These are phyloP conservation scores for Rasamsonia emersonii DNA, from an alignment of 2,329 filamentous ascomycete species.

Conservation along the genomic window DNA sequence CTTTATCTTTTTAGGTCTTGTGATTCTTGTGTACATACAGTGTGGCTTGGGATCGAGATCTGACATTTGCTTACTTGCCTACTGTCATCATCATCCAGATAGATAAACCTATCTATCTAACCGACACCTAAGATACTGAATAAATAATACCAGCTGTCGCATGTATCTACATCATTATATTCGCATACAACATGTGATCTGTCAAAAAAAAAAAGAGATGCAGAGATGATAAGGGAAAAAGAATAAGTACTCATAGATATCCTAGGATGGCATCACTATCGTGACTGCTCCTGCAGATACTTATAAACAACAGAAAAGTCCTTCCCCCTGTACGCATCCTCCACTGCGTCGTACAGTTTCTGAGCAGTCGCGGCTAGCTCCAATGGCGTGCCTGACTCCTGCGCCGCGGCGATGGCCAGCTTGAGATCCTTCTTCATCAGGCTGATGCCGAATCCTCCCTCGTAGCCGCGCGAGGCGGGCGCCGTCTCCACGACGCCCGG, in stretches of 20 bases:
- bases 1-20: too few species aligned
- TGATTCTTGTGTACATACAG: too few species aligned
- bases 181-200: too few species aligned
- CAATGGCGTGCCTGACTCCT: constrained; percentile 57
- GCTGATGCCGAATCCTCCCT: constrained; percentile 66
- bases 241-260: constrained; percentile 18
- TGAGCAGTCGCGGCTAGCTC: constrained; percentile 56
- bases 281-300: constrained; percentile 44
- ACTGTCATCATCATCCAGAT: too few species aligned
- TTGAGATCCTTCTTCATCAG: constrained; percentile 75
- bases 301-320: constrained; percentile 79
- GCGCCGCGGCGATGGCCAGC: constrained; percentile 63
- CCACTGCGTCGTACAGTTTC: constrained; percentile 60
- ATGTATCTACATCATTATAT: too few species aligned
- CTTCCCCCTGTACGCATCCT: constrained; percentile 55
- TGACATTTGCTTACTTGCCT: too few species aligned
- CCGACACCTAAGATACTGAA: too few species aligned
- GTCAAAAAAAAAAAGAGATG: background rate
- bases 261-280: constrained; percentile 19
- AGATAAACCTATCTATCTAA: too few species aligned
- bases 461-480: constrained; percentile 67
- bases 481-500: constrained; percentile 69
- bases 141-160: too few species aligned
- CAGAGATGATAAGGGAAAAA: background rate
- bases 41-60: too few species aligned